Evolutionary conservation across 2,329 filamentous ascomycete genomes (phyloP).

Genomic region (Coniochaeta sp.): DNA sequence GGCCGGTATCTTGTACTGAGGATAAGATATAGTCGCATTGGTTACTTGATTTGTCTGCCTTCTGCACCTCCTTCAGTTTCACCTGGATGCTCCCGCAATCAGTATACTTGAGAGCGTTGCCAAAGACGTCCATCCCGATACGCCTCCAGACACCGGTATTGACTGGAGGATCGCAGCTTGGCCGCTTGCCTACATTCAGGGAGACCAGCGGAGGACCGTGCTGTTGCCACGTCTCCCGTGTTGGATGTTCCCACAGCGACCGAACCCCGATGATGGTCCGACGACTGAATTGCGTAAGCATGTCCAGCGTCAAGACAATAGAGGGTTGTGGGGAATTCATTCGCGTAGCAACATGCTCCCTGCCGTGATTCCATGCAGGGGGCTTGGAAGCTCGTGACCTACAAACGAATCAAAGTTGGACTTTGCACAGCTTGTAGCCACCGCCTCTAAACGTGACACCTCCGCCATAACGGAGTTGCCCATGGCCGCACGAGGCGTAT

Average conservation of each 20-base stretch:
- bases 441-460: constrained; percentile 33
- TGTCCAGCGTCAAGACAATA: constrained; percentile 24
- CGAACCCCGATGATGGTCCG: background rate
- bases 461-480: constrained; percentile 48
- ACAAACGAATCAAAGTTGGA: constrained; percentile 49
- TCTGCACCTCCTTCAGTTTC: constrained; percentile 7
- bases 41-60: constrained; percentile 11
- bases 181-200: background rate
- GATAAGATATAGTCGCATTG: constrained; percentile 44
- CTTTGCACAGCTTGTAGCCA: constrained; percentile 33
- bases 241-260: constrained; percentile 1
- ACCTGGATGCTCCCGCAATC: constrained; percentile 16
- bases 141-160: constrained; percentile 37
- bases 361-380: constrained; percentile 48
- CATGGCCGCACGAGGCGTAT: constrained; percentile 37
- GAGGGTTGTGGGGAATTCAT: constrained; percentile 26
- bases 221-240: background rate
- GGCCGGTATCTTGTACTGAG: constrained; percentile 55
- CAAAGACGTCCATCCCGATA: constrained; percentile 46
- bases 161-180: constrained; percentile 37
- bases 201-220: background rate
- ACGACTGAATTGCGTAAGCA: constrained; percentile 19
- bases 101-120: constrained; percentile 47
- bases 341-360: constrained; percentile 43
- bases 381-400: constrained; percentile 49